Percentiles rank a stretch among this genome's conserved stretches.
These are phyloP conservation scores for Phoenix roebelenii DNA, from an alignment of 176 grass and related monocot genomes.

Conservation along the genomic window DNA sequence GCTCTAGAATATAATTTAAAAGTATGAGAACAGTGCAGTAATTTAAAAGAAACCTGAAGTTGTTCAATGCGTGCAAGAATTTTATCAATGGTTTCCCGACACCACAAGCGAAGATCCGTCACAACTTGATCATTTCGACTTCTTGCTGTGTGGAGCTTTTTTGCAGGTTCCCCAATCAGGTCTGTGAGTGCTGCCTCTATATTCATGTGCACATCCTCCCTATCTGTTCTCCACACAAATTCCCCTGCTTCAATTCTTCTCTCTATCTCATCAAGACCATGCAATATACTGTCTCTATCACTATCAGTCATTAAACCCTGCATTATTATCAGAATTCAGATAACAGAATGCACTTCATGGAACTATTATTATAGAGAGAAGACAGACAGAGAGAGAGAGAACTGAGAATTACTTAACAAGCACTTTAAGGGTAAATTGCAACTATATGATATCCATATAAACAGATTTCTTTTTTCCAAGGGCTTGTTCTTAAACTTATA, in stretches of 20 bases:
- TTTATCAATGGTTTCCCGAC: constrained; percentile 81
- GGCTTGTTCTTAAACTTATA: no score
- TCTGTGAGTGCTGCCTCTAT: constrained; percentile 94
- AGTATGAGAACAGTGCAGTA: no score
- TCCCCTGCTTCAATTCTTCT: constrained; percentile 66
- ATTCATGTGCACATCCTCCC: constrained; percentile 96
- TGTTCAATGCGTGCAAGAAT: constrained; percentile 72
- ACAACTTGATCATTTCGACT: constrained; percentile 95
- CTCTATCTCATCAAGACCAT: constrained; percentile 83
- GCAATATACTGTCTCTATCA: constrained; percentile 71
- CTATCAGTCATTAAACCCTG: constrained; percentile 78
- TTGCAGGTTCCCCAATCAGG: constrained; percentile 82
- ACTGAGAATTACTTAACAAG: no score
- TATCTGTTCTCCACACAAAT: constrained; percentile 83
- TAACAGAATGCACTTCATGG: not conserved
- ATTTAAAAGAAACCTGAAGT: constrained; percentile 51
- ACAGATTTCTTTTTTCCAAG: no score
- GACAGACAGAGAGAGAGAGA: no score
- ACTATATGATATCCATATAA: no score
- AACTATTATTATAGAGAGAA: no score
- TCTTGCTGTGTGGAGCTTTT: constrained; percentile 91
- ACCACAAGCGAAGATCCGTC: constrained; percentile 90
- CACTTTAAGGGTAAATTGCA: no score
- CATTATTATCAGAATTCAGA: constrained; percentile 6
- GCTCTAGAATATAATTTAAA: no score